phyloP scores from a whole-genome alignment of 2,329 filamentous ascomycete species.

The Clonostachys solani region DNA sequence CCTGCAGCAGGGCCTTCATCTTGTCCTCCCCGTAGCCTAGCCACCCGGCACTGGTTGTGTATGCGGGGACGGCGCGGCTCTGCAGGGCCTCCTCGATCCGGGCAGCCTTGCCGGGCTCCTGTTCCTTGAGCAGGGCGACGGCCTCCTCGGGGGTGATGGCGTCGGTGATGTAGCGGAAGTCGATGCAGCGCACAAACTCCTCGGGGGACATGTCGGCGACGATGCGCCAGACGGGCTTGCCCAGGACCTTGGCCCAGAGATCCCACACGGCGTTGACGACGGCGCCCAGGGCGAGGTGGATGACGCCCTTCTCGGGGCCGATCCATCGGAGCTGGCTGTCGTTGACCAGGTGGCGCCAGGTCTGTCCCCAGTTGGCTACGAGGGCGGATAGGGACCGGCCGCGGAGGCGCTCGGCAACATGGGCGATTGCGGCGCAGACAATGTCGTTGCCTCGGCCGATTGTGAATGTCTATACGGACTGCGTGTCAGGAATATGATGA shows the following conservation, averaged over 20 bases:
- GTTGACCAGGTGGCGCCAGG: conserved; percentile 87
- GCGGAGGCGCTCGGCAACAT: conserved; percentile 72
- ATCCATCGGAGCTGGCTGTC: conserved; percentile 93
- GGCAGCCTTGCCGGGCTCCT: conserved; percentile 63
- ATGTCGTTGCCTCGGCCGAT: conserved; percentile 90
- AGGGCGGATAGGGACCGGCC: conserved; percentile 74
- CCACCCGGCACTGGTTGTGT: conserved; percentile 89
- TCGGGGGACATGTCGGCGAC: conserved; percentile 87
- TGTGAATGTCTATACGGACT: conserved; percentile 58
- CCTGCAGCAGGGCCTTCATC: conserved; percentile 69
- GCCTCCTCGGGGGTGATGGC: conserved; percentile 87
- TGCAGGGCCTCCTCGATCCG: conserved; percentile 70
- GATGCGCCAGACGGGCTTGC: conserved; percentile 87
- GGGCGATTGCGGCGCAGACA: conserved; percentile 78
- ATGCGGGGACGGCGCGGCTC: conserved; percentile 77
- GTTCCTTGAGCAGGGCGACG: conserved; percentile 61
- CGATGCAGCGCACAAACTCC: conserved; percentile 82
- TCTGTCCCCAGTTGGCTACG: conserved; percentile 77
- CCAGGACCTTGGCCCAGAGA: conserved; percentile 83
- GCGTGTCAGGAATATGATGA: neutral
- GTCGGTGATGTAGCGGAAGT: conserved; percentile 93
- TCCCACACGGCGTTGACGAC: conserved; percentile 94
- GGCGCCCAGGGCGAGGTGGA: conserved; percentile 84
- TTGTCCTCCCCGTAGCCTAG: conserved; percentile 87
- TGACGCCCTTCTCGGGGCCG: conserved; percentile 89